A percentile compares a stretch with the other conserved stretches of the same genome.
Conservation (phyloP, 2,329 filamentous ascomycete genomes). For the Neofusicoccum sp. region DNA sequence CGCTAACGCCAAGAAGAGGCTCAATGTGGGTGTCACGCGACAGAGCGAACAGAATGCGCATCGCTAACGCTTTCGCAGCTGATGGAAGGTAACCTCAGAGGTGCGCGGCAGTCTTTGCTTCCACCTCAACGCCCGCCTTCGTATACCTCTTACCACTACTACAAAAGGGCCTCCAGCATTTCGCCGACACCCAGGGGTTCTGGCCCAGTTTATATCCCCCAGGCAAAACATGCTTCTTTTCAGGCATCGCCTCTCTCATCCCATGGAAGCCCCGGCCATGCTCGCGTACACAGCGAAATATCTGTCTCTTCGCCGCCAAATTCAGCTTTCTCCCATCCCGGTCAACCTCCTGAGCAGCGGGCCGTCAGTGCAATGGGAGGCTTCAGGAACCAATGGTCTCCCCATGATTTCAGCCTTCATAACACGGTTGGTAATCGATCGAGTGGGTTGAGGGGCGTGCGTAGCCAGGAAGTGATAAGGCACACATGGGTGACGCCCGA, state of each 20-base stretch:
- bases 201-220: constrained; percentile 13
- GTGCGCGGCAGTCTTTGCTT: constrained; percentile 69
- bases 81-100: constrained; percentile 87
- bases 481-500: constrained; percentile 21
- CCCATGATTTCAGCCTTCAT: constrained; percentile 23
- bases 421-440: constrained; percentile 5
- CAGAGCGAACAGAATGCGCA: background rate
- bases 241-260: constrained; percentile 29
- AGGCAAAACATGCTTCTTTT: constrained; percentile 3
- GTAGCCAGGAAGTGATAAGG: constrained; percentile 41
- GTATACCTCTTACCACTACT: constrained; percentile 41
- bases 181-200: constrained; percentile 32
- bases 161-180: constrained; percentile 32
- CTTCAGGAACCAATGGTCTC: constrained; percentile 37
- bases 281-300: constrained; percentile 43
- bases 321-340: constrained; percentile 21
- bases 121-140: constrained; percentile 43
- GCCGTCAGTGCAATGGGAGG: constrained; percentile 40
- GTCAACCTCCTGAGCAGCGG: constrained; percentile 29
- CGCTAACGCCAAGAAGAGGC: constrained; percentile 83
- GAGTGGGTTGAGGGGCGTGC: constrained; percentile 34
- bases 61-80: constrained; percentile 55
- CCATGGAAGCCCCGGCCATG: constrained; percentile 34
- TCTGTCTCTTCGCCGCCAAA: constrained; percentile 33
- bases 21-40: constrained; percentile 65